Evolutionary conservation across 2,329 filamentous ascomycete genomes (phyloP).

Genomic region (Xenoacremonium recifei): DNA sequence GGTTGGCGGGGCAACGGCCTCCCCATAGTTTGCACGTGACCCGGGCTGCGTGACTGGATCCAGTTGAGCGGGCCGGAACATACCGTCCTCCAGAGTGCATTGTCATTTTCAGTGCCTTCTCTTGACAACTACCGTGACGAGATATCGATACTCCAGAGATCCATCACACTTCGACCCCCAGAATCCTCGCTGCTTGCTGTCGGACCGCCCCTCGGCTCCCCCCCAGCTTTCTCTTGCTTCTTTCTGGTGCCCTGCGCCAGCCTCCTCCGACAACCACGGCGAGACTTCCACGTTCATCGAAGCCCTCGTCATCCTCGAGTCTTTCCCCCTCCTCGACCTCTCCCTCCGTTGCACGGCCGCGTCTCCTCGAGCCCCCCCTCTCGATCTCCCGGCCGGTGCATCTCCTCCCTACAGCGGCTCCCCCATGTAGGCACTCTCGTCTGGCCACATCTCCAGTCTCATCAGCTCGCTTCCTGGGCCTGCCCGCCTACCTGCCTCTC

Average conservation of each 20-base stretch:
- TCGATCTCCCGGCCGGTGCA: conserved; percentile 14
- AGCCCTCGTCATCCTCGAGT: conserved; percentile 18
- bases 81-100: conserved; percentile 26
- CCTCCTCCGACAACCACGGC: conserved; percentile 15
- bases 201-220: conserved; percentile 22
- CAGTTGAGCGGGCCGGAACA: conserved; percentile 26
- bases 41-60: conserved; percentile 9
- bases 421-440: conserved; percentile 36
- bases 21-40: conserved; percentile 26
- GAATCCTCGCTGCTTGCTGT: conserved; percentile 16
- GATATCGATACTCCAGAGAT: conserved; percentile 27
- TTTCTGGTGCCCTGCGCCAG: conserved; percentile 24
- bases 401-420: conserved; percentile 11
- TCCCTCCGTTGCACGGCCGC: conserved; percentile 18
- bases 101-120: conserved; percentile 34
- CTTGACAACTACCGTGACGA: conserved; percentile 29
- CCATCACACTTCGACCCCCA: conserved; percentile 18
- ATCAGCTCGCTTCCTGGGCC: conserved; percentile 28
- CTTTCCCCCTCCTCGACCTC: conserved; percentile 16
- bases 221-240: conserved; percentile 20
- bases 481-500: conserved; percentile 30
- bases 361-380: conserved; percentile 14
- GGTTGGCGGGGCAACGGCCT: conserved; percentile 21
- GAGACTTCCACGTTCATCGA: conserved; percentile 22
- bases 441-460: conserved; percentile 24